Percentiles rank a stretch among this genome's conserved stretches.
Evolutionary conservation across 495 filamentous ascomycete species (phyloP).

Genomic region (Penicillium argentinense): DNA sequence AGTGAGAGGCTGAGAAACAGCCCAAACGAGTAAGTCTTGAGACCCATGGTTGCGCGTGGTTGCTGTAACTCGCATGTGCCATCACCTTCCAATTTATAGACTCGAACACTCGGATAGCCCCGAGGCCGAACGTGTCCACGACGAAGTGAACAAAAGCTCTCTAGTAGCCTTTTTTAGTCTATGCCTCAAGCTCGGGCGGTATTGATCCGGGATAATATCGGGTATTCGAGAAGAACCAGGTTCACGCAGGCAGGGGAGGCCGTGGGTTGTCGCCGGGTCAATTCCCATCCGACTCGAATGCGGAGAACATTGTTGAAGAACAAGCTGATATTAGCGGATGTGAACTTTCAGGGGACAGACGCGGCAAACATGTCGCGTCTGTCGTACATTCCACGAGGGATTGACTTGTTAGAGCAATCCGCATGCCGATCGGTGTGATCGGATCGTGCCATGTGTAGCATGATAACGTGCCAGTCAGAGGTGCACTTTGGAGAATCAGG

Average conservation of each 20-base stretch:
- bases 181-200: too few species aligned
- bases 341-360: too few species aligned
- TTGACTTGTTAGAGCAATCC: not conserved
- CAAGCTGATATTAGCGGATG: too few species aligned
- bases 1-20: slow-evolving; percentile 8
- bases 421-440: not conserved
- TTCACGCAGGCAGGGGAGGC: too few species aligned
- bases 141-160: not conserved
- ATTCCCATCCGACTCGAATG: too few species aligned
- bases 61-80: not conserved
- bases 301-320: too few species aligned
- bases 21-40: not conserved
- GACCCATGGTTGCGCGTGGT: not conserved
- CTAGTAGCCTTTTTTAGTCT: too few species aligned
- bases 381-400: not conserved
- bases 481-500: not conserved
- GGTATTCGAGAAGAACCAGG: too few species aligned
- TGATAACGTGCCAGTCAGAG: not conserved
- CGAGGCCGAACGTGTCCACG: not conserved
- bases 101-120: not conserved
- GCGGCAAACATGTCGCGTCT: not conserved
- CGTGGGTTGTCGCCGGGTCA: too few species aligned
- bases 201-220: too few species aligned
- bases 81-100: slow-evolving; percentile 1
- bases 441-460: not conserved